Evolutionary conservation across 2,329 filamentous ascomycete genomes (phyloP).

Genomic region (Phaeosphaeriaceae sp.): DNA sequence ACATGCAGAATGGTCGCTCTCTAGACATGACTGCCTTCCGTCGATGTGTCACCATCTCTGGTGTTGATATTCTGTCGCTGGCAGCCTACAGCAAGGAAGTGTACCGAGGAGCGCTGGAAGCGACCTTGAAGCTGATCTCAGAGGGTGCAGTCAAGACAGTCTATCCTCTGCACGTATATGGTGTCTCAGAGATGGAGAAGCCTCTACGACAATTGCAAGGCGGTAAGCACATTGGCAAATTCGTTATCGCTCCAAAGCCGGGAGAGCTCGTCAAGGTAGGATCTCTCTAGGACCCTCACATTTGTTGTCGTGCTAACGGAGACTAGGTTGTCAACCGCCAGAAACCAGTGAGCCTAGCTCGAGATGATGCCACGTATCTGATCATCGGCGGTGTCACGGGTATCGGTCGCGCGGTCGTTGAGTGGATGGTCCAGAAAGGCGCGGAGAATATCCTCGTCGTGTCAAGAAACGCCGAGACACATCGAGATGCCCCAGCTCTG

Average conservation of each 20-base stretch:
- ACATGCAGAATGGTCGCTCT: slow-evolving; percentile 7
- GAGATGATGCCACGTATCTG: slow-evolving; percentile 24
- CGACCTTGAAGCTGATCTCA: background rate
- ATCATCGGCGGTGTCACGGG: slow-evolving; percentile 29
- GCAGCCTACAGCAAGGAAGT: background rate
- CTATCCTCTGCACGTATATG: background rate
- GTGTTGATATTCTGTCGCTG: background rate
- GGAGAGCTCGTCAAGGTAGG: background rate
- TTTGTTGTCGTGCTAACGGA: background rate
- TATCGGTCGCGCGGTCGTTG: slow-evolving; percentile 24
- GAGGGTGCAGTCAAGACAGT: background rate
- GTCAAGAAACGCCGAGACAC: slow-evolving; percentile 17
- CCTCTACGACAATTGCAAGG: slow-evolving; percentile 11
- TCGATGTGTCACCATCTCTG: background rate
- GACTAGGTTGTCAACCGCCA: background rate
- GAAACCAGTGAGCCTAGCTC: background rate
- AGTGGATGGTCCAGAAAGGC: slow-evolving; percentile 17
- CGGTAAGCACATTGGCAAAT: slow-evolving; percentile 4
- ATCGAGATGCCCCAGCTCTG: slow-evolving; percentile 2
- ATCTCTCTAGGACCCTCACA: background rate
- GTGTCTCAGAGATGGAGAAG: slow-evolving; percentile 5
- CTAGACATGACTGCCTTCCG: background rate
- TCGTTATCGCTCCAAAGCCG: slow-evolving; percentile 1
- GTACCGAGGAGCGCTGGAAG: background rate
- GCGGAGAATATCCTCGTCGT: slow-evolving; percentile 23